phyloP scores from a whole-genome alignment of 2,329 filamentous ascomycete genomes.

The Monilinia vaccinii-corymbosi region DNA sequence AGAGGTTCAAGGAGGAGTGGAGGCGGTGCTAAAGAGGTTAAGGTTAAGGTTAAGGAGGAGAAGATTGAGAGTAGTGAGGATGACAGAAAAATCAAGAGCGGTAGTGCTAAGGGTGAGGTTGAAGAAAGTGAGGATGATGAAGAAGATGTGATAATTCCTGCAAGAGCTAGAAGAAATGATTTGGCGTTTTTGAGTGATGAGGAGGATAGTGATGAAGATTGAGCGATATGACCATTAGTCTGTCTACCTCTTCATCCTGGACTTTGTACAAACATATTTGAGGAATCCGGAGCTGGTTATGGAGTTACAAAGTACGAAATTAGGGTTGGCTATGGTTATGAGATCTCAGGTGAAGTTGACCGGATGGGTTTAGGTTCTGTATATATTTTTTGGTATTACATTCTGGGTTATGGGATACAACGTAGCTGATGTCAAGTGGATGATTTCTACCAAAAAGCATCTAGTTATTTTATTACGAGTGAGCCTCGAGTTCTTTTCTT shows the following conservation, averaged over 20 bases:
- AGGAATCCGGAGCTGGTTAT: not conserved
- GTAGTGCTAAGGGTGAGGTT: constrained; percentile 11
- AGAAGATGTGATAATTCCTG: not conserved
- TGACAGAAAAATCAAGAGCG: constrained; percentile 9
- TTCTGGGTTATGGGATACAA: not conserved
- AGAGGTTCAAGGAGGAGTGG: constrained; percentile 30
- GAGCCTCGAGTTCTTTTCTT: not conserved
- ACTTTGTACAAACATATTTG: not conserved
- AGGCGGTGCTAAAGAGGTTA: constrained; percentile 17
- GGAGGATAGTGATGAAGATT: constrained; percentile 40
- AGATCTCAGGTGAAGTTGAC: not conserved
- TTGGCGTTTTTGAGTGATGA: constrained; percentile 61
- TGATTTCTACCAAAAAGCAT: not conserved
- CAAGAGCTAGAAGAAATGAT: constrained; percentile 30
- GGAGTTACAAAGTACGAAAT: not conserved
- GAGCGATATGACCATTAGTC: not conserved
- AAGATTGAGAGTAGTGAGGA: constrained; percentile 27
- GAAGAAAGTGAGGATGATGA: constrained; percentile 26
- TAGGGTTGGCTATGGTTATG: not conserved
- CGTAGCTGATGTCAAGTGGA: not conserved
- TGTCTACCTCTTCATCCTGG: not conserved
- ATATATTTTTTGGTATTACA: not conserved
- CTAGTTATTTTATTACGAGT: not conserved
- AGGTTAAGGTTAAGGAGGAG: constrained; percentile 12
- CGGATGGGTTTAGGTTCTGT: not conserved